Evolutionary conservation across 2,329 filamentous ascomycete genomes (phyloP).

Genomic region (Ramichloridium luteum): DNA sequence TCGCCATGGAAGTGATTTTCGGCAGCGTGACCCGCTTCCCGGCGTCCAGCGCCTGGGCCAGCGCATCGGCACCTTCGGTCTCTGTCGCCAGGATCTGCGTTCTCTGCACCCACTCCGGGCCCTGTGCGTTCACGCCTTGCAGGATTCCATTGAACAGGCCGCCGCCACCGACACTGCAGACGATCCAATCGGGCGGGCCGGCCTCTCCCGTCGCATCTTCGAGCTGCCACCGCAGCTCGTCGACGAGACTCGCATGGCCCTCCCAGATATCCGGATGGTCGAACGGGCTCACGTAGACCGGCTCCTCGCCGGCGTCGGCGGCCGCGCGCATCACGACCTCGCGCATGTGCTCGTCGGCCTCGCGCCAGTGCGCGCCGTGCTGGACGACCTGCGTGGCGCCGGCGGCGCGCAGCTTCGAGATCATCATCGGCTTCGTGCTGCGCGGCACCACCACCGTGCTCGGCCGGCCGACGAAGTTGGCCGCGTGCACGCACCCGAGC

Average conservation of each 20-base stretch:
- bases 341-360: slow-evolving; percentile 56
- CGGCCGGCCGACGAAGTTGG: slow-evolving; percentile 47
- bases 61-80: slow-evolving; percentile 59
- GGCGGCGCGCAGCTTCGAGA: slow-evolving; percentile 55
- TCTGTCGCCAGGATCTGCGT: slow-evolving; percentile 58
- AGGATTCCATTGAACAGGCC: slow-evolving; percentile 67
- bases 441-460: slow-evolving; percentile 65
- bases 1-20: slow-evolving; percentile 64
- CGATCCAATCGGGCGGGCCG: slow-evolving; percentile 49
- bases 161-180: slow-evolving; percentile 71
- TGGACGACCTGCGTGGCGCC: slow-evolving; percentile 57
- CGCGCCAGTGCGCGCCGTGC: slow-evolving; percentile 53
- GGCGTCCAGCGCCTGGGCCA: slow-evolving; percentile 49
- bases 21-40: slow-evolving; percentile 46
- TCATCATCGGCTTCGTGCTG: slow-evolving; percentile 55
- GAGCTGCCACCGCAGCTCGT: slow-evolving; percentile 35
- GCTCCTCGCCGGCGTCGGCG: slow-evolving; percentile 30
- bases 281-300: slow-evolving; percentile 58
- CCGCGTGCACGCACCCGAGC: slow-evolving; percentile 64
- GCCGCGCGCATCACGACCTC: slow-evolving; percentile 40
- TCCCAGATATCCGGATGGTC: slow-evolving; percentile 57
- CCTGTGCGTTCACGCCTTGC: slow-evolving; percentile 47
- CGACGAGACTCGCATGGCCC: slow-evolving; percentile 48
- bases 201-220: slow-evolving; percentile 12
- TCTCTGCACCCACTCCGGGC: slow-evolving; percentile 13